Evolutionary conservation across 179 eudicot species (phyloP).

Genomic region (Beta lomatogona): DNA sequence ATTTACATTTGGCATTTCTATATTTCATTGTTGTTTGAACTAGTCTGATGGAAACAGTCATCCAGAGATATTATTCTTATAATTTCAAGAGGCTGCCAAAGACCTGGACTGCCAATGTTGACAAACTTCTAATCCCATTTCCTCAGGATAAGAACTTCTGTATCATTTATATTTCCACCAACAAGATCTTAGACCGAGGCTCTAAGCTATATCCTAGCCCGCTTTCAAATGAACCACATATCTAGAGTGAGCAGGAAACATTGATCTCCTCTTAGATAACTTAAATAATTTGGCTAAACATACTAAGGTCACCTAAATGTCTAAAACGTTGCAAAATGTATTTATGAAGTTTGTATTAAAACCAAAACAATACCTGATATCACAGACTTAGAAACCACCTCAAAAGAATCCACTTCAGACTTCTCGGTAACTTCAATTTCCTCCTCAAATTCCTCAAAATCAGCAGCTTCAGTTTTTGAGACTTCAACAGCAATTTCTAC

Average conservation of each 20-base stretch:
- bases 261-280: background rate
- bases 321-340: background rate
- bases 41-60: background rate
- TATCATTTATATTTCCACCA: background rate
- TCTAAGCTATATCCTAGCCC: background rate
- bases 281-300: background rate
- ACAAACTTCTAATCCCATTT: background rate
- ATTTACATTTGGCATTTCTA: background rate
- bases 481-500: conserved; percentile 33
- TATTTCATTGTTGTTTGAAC: background rate
- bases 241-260: background rate
- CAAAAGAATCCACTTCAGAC: conserved; percentile 34
- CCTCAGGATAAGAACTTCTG: background rate
- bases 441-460: conserved; percentile 23
- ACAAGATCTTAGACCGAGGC: background rate
- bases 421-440: conserved; percentile 34
- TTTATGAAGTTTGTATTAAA: background rate
- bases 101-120: background rate
- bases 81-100: background rate
- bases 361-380: conserved; percentile 41
- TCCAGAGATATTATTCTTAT: background rate
- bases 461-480: conserved; percentile 25
- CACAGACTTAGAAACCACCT: conserved; percentile 31
- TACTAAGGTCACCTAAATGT: background rate
- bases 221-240: background rate